Base-by-base conservation (phyloP, 2,329 filamentous ascomycete genomes). In the Lecanosticta acicola region DNA sequence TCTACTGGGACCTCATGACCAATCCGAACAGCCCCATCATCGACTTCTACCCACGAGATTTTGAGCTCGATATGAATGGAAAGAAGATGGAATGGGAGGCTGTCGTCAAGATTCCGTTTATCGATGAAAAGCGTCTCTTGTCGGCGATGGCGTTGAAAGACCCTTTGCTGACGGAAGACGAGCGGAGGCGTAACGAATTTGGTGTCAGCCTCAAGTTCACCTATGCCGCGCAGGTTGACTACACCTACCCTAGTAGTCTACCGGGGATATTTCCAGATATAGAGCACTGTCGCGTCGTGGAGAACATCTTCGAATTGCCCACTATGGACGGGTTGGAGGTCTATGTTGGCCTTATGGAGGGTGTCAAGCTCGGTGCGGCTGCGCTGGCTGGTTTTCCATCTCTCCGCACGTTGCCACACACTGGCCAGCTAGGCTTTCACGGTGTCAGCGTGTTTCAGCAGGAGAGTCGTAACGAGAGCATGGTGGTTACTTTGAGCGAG, bases 11-110 rank as follows among this genome's bases (percentile, higher is more conserved):
- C 19, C 75, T 98, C 39, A 98, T 98, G 93, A 96, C 88, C 1
- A 86, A 86, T 45, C 77, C 84, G 1, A 79, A 85, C 13, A 97
- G 91, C 13, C 89, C 93, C 1, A 98, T 98, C 65, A 85, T 95
- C 61, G 93, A 98, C 64, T 98, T 98, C 66, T 98, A 98, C 61
- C 93, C 93, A 2, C 80, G 91, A 58, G 93, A 98, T 59, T 98
- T 98, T 61, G 88, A 94, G 55, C 76, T 98, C 33, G 94, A 98
- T 65, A 97, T 98, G 93, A 97, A 98, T 59, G 94, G 93, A 49
- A 98, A 98, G 74, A 98, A 95, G 72, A 94, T 95, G 85, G 94
- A 98, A 54, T 98, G 93, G 93, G 93, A 98, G 65, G 93, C 93
- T 20, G 91, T 98, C 32, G 89, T 98, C 54, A 98, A 97, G 68